phyloP scores from a whole-genome alignment of 345 rosid genomes.

The Hypericum androsaemum region DNA sequence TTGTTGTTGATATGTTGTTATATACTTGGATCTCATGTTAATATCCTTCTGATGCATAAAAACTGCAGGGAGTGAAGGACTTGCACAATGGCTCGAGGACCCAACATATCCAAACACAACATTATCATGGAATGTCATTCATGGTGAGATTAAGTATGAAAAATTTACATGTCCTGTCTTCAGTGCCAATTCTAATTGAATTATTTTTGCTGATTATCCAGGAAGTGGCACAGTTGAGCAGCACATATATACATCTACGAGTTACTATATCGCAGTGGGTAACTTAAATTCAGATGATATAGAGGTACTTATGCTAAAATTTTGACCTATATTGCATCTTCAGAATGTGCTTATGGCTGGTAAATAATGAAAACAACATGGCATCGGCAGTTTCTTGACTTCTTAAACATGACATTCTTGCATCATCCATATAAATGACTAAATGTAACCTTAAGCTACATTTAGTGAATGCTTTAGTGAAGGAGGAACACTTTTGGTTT shows the following conservation, averaged over 20 bases:
- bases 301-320: conserved; percentile 38
- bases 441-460: too few species aligned
- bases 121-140: conserved; percentile 68
- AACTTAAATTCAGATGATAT: conserved; percentile 64
- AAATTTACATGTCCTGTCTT: conserved; percentile 9
- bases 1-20: neutral
- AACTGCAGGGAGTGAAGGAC: conserved; percentile 69
- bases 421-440: too few species aligned
- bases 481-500: too few species aligned
- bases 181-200: conserved; percentile 8
- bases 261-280: conserved; percentile 70
- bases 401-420: too few species aligned
- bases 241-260: conserved; percentile 52
- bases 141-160: conserved; percentile 35
- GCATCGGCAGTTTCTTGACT: too few species aligned
- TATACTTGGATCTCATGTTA: conserved; percentile 7
- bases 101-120: conserved; percentile 80
- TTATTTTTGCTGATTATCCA: conserved; percentile 18
- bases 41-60: conserved; percentile 17
- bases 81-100: conserved; percentile 71
- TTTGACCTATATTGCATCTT: neutral
- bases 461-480: too few species aligned
- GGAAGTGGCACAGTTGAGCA: conserved; percentile 61
- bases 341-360: too few species aligned
- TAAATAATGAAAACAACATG: too few species aligned